phyloP scores from a whole-genome alignment of 352 stramenopile species.

The Thraustochytrium sp. region DNA sequence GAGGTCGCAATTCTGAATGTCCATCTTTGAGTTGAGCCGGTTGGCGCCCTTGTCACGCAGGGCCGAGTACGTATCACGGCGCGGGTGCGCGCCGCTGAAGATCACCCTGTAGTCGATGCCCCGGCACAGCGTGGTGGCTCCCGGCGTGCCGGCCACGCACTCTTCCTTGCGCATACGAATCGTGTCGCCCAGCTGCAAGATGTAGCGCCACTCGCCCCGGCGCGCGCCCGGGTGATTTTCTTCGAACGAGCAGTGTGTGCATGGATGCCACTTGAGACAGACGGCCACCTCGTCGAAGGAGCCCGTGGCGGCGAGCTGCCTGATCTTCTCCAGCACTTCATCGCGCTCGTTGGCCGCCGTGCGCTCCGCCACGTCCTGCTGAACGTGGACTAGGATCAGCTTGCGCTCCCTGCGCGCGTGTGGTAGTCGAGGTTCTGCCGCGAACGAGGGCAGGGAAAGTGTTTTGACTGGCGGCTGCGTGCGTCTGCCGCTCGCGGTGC shows the following conservation, averaged over 20 bases:
- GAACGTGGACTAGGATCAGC: slow-evolving; percentile 46
- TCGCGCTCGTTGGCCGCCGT: slow-evolving; percentile 3
- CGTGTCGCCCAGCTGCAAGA: slow-evolving; percentile 7
- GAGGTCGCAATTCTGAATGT: background rate
- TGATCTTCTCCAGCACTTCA: background rate
- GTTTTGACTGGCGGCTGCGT: no score
- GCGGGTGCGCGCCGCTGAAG: background rate
- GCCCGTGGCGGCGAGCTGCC: background rate
- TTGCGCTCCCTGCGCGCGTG: no score
- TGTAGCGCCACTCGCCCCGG: background rate
- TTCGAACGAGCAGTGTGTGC: slow-evolving; percentile 32
- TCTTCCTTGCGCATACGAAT: slow-evolving; percentile 47
- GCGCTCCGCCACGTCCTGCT: slow-evolving; percentile 38
- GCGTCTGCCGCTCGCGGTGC: no score
- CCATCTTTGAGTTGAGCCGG: background rate
- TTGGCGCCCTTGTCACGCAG: background rate
- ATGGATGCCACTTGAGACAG: slow-evolving; percentile 40
- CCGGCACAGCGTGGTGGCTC: background rate
- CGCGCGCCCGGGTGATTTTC: slow-evolving; percentile 33
- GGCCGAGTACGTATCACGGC: background rate
- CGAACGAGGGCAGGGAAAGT: no score
- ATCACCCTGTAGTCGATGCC: background rate
- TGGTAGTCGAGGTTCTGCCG: no score
- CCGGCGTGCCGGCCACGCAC: slow-evolving; percentile 36
- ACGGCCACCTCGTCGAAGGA: slow-evolving; percentile 22